These are phyloP conservation scores for Apiotrichum brassicae DNA, from an alignment of 1,284 basidiomycete genomes.

Conservation along the genomic window DNA sequence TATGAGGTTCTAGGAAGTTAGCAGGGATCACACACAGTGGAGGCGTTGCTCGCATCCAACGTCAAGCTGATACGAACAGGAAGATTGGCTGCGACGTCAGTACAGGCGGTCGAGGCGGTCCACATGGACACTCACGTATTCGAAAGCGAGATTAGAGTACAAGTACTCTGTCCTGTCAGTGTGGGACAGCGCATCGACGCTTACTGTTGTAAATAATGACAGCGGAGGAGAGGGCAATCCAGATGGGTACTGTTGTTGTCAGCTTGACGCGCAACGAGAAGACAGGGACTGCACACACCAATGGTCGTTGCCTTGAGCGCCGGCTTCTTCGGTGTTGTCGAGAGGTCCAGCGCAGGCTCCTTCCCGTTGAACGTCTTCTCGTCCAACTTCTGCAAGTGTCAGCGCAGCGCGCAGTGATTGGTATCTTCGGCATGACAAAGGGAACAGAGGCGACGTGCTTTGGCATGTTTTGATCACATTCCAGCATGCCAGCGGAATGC, in stretches of 20 bases:
- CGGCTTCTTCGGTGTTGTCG: background rate
- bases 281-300: constrained; percentile 12
- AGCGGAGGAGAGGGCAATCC: constrained; percentile 76
- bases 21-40: too few species aligned
- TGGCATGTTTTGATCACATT: too few species aligned
- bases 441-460: too few species aligned
- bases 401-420: background rate
- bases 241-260: constrained; percentile 39
- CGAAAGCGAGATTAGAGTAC: constrained; percentile 73
- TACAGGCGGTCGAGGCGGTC: background rate
- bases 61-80: constrained; percentile 26
- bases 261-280: background rate
- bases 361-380: constrained; percentile 1
- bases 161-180: constrained; percentile 54
- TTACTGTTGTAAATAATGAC: constrained; percentile 91
- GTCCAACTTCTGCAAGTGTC: background rate
- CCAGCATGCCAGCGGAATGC: too few species aligned
- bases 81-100: constrained; percentile 40
- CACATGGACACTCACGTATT: constrained; percentile 47
- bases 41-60: constrained; percentile 63
- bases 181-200: background rate
- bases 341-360: background rate
- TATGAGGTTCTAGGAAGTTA: constrained; percentile 62
- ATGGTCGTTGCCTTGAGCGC: constrained; percentile 13
- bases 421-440: too few species aligned